Evolutionary conservation across 2,329 filamentous ascomycete species (phyloP).

Genomic region (Ceratocystis colombiana): DNA sequence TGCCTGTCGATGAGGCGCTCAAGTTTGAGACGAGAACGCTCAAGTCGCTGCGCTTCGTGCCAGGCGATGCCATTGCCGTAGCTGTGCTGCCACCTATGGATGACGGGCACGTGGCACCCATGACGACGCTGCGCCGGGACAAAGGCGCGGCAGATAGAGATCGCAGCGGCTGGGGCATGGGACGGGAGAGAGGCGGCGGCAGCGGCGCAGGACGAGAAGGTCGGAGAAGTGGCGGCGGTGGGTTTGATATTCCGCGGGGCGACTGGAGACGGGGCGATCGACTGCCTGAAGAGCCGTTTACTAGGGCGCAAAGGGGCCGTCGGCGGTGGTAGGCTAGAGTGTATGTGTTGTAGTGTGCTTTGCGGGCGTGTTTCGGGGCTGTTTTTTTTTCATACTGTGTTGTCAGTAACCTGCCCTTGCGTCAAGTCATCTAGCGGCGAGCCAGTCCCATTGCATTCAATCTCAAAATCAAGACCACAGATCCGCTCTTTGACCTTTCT

Average conservation of each 20-base stretch:
- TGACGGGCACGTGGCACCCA: slow-evolving; percentile 63
- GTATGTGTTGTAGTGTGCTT: neutral
- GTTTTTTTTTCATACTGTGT: neutral
- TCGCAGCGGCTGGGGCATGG: slow-evolving; percentile 1
- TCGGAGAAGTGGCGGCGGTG: slow-evolving; percentile 28
- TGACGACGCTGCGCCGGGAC: slow-evolving; percentile 41
- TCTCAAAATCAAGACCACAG: too few species aligned
- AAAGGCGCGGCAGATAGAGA: slow-evolving; percentile 30
- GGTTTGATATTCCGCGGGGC: slow-evolving; percentile 29
- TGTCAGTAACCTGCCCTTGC: too few species aligned
- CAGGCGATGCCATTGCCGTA: slow-evolving; percentile 80
- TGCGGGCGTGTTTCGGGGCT: too few species aligned
- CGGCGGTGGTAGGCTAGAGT: slow-evolving; percentile 1
- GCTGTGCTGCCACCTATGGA: slow-evolving; percentile 65
- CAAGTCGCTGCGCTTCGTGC: slow-evolving; percentile 66
- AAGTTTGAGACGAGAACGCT: slow-evolving; percentile 64
- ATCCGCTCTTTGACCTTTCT: neutral
- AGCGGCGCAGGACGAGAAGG: slow-evolving; percentile 26
- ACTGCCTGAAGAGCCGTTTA: neutral
- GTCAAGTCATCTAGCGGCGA: too few species aligned
- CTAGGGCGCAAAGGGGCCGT: neutral
- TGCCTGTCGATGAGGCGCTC: slow-evolving; percentile 33
- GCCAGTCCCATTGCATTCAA: too few species aligned
- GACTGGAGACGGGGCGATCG: slow-evolving; percentile 32
- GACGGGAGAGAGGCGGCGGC: slow-evolving; percentile 2